phyloP scores from a whole-genome alignment of 179 eudicot genomes.

The Spergularia azorica region DNA sequence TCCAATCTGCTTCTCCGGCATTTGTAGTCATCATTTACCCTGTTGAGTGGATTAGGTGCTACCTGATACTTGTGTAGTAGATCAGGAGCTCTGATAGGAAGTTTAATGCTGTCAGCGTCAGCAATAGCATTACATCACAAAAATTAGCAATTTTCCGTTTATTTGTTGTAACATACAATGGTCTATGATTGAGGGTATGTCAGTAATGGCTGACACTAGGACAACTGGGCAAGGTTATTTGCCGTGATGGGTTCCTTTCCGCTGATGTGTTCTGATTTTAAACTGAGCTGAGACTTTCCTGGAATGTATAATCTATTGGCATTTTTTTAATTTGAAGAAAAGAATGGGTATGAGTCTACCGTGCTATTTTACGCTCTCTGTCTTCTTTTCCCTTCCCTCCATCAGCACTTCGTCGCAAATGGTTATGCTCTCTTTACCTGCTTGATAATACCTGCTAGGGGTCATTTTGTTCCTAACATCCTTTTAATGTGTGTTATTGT shows the following conservation, averaged over 20 bases:
- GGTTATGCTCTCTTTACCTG: not conserved
- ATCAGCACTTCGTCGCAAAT: not conserved
- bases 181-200: not conserved
- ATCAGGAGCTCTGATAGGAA: too few relatives aligned
- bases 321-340: not conserved
- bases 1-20: not conserved
- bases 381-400: not conserved
- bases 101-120: too few relatives aligned
- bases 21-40: not conserved
- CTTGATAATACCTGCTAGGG: not conserved
- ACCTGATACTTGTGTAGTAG: too few relatives aligned
- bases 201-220: not conserved
- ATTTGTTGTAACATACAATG: too few relatives aligned
- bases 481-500: not conserved
- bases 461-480: conserved; percentile 3
- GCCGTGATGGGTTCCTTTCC: not conserved
- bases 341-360: not conserved
- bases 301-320: not conserved
- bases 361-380: not conserved
- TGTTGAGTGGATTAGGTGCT: too few relatives aligned
- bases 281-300: not conserved
- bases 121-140: too few relatives aligned
- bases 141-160: too few relatives aligned
- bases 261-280: not conserved
- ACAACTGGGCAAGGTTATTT: not conserved